Conservation (phyloP, 768 basidiomycete genomes). For the Obba rivulosa region DNA sequence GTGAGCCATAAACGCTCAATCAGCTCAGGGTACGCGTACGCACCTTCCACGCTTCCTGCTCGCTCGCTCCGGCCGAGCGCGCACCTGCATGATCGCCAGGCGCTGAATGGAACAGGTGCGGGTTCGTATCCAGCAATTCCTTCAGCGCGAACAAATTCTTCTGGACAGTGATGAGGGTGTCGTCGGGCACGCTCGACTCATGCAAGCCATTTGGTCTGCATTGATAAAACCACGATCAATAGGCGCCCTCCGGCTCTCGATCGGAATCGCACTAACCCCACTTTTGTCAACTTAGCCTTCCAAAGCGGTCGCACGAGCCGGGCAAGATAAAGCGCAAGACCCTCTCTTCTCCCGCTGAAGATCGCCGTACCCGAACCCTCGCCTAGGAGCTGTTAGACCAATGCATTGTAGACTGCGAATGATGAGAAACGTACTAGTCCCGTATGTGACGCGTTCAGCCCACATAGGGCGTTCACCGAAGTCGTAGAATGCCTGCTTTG, state of each 20-base stretch:
- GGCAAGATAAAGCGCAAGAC: slow-evolving; percentile 81
- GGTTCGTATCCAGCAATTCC: slow-evolving; percentile 74
- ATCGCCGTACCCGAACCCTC: slow-evolving; percentile 68
- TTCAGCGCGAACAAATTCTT: slow-evolving; percentile 75
- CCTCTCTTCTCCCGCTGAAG: slow-evolving; percentile 87
- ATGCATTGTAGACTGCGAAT: not conserved
- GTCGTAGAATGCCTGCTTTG: slow-evolving; percentile 85
- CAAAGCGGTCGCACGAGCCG: slow-evolving; percentile 84
- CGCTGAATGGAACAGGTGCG: slow-evolving; percentile 80
- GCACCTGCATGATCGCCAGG: slow-evolving; percentile 60
- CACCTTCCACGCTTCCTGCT: slow-evolving; percentile 90
- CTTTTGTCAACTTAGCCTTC: slow-evolving; percentile 70
- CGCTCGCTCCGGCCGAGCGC: slow-evolving; percentile 50
- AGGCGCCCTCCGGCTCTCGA: not conserved
- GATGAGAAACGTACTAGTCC: slow-evolving; percentile 46
- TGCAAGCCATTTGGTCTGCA: slow-evolving; percentile 40
- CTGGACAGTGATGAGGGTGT: slow-evolving; percentile 62
- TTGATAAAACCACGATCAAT: not conserved
- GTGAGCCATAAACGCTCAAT: slow-evolving; percentile 3
- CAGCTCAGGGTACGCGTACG: slow-evolving; percentile 5
- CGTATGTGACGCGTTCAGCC: slow-evolving; percentile 73
- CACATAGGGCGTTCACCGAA: slow-evolving; percentile 80
- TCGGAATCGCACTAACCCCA: slow-evolving; percentile 39
- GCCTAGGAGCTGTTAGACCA: slow-evolving; percentile 29
- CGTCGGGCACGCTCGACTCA: slow-evolving; percentile 59